Evolutionary conservation across 129 eudicot genomes (phyloP), one percentile per base, ranked within the genome.

Genomic region (Scalesia atractyloides): DNA sequence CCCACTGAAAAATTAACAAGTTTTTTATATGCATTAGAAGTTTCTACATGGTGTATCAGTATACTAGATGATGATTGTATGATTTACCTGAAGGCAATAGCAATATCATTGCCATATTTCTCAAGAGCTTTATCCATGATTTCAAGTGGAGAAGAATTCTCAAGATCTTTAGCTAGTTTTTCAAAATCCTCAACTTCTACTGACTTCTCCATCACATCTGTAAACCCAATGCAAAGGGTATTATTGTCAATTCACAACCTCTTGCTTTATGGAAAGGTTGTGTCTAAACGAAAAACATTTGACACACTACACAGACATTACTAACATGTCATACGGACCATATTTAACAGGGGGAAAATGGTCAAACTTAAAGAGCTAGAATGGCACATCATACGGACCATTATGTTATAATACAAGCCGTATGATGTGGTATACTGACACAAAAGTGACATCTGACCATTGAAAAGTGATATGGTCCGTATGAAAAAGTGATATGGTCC

Each of bases 101-200:
- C 99, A 33, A 94, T 86, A 60, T 94, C 96, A 72, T 88, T 73
- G 19, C 97, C 99, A 79, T 90, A 95, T 34, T 82, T 90, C 61
- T 80, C 91, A 30, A 95, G 94, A 20, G 99, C 97, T 64, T 80
- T 90, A 39, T 95, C 99, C 87, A 95, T 95, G 58, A 95, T 90
- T 83, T 88, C 90, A 46, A 90, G 94, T 5, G 99, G 96, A 8
- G 99, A 95, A 53, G 97, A 87, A 49, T 86, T 86, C 26, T 83
- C 91, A 22, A 90, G 91, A 71, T 90, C 81, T 72, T 80, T 84
- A n/a, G 87, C 91, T 78, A 95, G 49, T 73, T 79, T 66, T 69
- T 90, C 97, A 68, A 64, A 86, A 81, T 90, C 89, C 58, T 77
- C 94, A 18, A 64, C 89, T 73, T 83, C 96, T 47, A 79, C 88